A percentile compares a stretch with the other conserved stretches of the same genome.
Evolutionary conservation across 2,329 filamentous ascomycete genomes (phyloP).

Genomic region (Beauveria australis): DNA sequence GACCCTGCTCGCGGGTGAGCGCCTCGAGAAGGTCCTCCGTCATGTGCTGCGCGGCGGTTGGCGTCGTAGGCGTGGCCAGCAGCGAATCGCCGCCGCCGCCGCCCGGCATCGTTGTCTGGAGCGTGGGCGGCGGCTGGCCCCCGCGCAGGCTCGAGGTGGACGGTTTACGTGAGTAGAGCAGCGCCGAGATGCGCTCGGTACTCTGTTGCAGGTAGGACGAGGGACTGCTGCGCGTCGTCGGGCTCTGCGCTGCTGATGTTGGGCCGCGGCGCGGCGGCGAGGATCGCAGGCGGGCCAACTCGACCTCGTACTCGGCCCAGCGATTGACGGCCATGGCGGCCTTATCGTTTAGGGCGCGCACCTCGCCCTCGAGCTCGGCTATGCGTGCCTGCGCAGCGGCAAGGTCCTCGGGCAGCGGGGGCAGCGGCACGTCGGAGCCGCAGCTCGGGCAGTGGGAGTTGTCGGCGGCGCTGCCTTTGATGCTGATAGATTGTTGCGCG

Average conservation of each 20-base stretch:
- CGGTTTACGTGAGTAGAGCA: constrained; percentile 40
- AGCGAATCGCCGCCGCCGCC: constrained; percentile 8
- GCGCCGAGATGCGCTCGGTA: constrained; percentile 36
- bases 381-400: constrained; percentile 50
- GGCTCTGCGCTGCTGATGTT: not conserved
- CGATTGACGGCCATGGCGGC: constrained; percentile 55
- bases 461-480: constrained; percentile 17
- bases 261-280: constrained; percentile 11
- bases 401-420: constrained; percentile 33
- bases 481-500: constrained; percentile 19
- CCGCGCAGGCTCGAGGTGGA: constrained; percentile 30
- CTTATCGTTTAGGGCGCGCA: constrained; percentile 62
- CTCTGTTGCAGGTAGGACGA: constrained; percentile 37
- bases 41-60: constrained; percentile 15
- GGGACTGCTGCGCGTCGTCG: constrained; percentile 22
- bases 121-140: constrained; percentile 16
- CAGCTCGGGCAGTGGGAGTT: constrained; percentile 42
- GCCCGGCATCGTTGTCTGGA: not conserved
- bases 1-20: constrained; percentile 56
- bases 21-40: constrained; percentile 51
- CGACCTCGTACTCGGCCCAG: constrained; percentile 75
- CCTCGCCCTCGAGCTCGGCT: constrained; percentile 61
- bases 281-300: constrained; percentile 53
- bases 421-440: constrained; percentile 31
- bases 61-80: constrained; percentile 16